These are phyloP conservation scores for Melaleuca quinquenervia DNA, from an alignment of 345 rosid genomes.

Conservation along the genomic window DNA sequence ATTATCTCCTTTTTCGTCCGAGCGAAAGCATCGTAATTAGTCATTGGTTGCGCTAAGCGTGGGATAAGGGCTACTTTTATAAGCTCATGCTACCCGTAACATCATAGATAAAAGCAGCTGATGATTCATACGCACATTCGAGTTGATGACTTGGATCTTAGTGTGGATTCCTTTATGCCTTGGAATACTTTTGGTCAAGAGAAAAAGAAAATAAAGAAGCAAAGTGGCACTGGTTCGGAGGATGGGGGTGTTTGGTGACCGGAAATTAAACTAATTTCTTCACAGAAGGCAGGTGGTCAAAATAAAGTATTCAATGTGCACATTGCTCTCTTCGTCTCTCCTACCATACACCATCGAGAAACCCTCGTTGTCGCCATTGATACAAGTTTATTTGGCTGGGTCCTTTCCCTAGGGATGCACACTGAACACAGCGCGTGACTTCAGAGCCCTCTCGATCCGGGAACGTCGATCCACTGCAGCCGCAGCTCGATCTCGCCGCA, in stretches of 20 bases:
- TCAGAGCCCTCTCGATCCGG: slow-evolving; percentile 50
- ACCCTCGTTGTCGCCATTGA: neutral
- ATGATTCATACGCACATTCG: neutral
- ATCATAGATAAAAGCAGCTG: neutral
- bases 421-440: neutral
- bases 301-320: neutral
- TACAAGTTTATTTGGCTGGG: neutral
- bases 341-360: neutral
- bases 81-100: neutral
- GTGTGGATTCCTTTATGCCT: neutral
- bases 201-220: neutral
- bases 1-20: neutral
- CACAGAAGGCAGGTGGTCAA: neutral
- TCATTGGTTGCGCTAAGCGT: neutral
- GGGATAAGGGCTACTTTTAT: neutral
- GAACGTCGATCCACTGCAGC: slow-evolving; percentile 78
- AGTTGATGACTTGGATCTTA: neutral
- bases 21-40: neutral
- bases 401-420: neutral
- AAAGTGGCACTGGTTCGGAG: neutral
- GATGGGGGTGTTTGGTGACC: neutral
- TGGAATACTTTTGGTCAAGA: neutral
- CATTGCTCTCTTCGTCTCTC: neutral
- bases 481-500: slow-evolving; percentile 79
- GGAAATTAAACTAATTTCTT: neutral